phyloP scores from a whole-genome alignment of 805 yeast species.

The Wickerhamiella kurtzmanii region DNA sequence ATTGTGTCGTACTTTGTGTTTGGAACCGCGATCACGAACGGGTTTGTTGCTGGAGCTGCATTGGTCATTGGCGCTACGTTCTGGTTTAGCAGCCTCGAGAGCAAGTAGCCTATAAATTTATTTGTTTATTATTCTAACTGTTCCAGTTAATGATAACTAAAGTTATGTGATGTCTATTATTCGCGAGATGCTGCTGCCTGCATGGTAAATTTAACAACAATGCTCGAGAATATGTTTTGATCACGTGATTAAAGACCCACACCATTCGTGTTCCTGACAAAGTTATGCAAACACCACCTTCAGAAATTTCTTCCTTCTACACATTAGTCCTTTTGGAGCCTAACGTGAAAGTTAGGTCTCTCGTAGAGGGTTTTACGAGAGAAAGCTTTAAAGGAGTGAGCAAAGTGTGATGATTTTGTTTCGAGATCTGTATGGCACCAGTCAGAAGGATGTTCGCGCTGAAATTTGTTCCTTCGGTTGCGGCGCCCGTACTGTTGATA shows the following conservation, averaged over 20 bases:
- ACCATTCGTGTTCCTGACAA: no score
- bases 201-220: no score
- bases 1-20: slow-evolving; percentile 27
- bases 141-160: neutral
- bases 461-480: slow-evolving; percentile 17
- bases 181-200: no score
- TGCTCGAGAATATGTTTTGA: no score
- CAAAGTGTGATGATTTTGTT: slow-evolving; percentile 4
- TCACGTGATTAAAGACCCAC: no score
- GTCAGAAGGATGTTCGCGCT: slow-evolving; percentile 20
- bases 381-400: neutral
- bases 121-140: no score
- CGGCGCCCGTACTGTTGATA: slow-evolving; percentile 12
- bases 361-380: neutral
- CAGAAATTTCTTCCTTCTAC: neutral
- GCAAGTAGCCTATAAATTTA: neutral
- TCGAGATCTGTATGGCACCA: slow-evolving; percentile 24
- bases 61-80: slow-evolving; percentile 28
- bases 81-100: slow-evolving; percentile 23
- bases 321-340: neutral
- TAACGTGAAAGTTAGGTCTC: neutral
- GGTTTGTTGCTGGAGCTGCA: slow-evolving; percentile 26
- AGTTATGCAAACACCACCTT: no score
- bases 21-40: slow-evolving; percentile 25
- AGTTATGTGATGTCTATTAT: no score